Conservation (phyloP, 1,284 basidiomycete genomes). For the Moniliella sp. region DNA sequence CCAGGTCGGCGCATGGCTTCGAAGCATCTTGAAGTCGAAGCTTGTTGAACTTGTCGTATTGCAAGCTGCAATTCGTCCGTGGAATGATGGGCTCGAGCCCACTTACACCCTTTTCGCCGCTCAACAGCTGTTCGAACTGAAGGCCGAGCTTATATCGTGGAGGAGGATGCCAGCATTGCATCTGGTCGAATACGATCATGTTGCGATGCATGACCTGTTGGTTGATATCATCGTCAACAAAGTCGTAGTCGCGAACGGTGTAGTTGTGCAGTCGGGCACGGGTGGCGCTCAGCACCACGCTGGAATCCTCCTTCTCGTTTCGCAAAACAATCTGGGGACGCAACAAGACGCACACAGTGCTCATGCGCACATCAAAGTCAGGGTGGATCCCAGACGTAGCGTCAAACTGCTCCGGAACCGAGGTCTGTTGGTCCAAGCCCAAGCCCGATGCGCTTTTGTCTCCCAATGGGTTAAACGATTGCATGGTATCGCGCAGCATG, state of each 20-base stretch:
- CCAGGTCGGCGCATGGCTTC: too few species aligned
- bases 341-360: constrained; percentile 59
- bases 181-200: constrained; percentile 51
- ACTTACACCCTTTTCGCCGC: too few species aligned
- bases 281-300: constrained; percentile 58
- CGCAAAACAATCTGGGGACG: constrained; percentile 74
- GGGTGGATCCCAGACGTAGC: constrained; percentile 31
- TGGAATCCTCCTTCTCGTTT: constrained; percentile 44
- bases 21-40: background rate
- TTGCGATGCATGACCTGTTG: constrained; percentile 65
- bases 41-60: constrained; percentile 81
- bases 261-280: constrained; percentile 63
- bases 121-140: too few species aligned
- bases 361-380: constrained; percentile 39
- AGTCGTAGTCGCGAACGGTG: constrained; percentile 56
- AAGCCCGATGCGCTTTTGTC: too few species aligned
- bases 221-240: constrained; percentile 61
- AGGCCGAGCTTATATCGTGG: background rate
- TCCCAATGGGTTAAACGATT: constrained; percentile 9
- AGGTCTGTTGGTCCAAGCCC: too few species aligned
- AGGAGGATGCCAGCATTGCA: constrained; percentile 43
- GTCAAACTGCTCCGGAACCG: constrained; percentile 4
- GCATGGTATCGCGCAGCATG: background rate
- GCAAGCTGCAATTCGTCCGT: constrained; percentile 15
- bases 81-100: constrained; percentile 75